Conservation (phyloP, 2,329 filamentous ascomycete genomes). For the Fusarium xylarioides region DNA sequence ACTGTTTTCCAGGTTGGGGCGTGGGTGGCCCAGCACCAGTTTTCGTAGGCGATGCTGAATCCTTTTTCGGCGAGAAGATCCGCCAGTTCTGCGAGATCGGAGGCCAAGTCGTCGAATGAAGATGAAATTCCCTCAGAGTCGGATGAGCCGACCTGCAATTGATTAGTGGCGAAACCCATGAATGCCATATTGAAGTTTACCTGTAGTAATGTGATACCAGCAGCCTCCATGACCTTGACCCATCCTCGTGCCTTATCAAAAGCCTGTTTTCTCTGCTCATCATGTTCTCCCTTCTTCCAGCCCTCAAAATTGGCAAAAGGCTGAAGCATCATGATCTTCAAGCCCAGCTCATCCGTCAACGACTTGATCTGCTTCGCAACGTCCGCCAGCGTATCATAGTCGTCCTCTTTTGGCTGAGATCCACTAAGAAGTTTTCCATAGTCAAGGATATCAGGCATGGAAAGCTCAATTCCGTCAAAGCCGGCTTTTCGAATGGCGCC, state of each 20-base stretch:
- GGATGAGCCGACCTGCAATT: slow-evolving; percentile 47
- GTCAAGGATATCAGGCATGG: slow-evolving; percentile 75
- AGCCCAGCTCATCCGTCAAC: slow-evolving; percentile 61
- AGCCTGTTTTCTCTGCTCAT: slow-evolving; percentile 66
- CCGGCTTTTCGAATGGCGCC: slow-evolving; percentile 70
- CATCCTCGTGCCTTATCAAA: slow-evolving; percentile 71
- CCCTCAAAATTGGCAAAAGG: slow-evolving; percentile 82
- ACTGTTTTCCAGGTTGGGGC: slow-evolving; percentile 74
- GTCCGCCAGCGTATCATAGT: slow-evolving; percentile 66
- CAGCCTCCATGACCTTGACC: slow-evolving; percentile 75
- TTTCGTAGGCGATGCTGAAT: slow-evolving; percentile 77
- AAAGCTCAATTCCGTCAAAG: slow-evolving; percentile 76
- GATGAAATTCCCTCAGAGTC: slow-evolving; percentile 67
- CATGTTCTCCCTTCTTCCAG: slow-evolving; percentile 63
- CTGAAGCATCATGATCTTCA: slow-evolving; percentile 76
- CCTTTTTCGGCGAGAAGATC: slow-evolving; percentile 66
- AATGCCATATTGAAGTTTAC: slow-evolving; percentile 46
- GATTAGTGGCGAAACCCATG: no score
- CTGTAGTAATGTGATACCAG: slow-evolving; percentile 76
- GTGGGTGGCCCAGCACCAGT: slow-evolving; percentile 83
- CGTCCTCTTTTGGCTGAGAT: slow-evolving; percentile 61
- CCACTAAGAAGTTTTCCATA: slow-evolving; percentile 65
- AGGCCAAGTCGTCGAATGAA: slow-evolving; percentile 60
- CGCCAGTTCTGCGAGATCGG: slow-evolving; percentile 70
- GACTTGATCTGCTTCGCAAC: slow-evolving; percentile 64